phyloP scores from a whole-genome alignment of 2,329 filamentous ascomycete genomes.

The Epichloe brachyelytri region DNA sequence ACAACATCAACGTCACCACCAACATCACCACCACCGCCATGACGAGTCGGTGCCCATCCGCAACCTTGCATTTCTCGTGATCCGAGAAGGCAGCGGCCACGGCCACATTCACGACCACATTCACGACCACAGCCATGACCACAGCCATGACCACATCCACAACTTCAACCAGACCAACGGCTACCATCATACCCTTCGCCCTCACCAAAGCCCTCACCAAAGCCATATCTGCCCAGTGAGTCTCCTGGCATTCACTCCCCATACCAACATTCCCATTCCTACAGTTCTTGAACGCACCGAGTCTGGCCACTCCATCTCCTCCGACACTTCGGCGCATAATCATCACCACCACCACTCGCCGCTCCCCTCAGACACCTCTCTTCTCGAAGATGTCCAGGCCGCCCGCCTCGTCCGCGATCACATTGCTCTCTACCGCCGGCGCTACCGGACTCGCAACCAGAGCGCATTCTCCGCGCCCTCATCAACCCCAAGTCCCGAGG shows the following conservation, averaged over 20 bases:
- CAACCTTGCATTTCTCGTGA: constrained; percentile 25
- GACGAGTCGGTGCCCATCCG: constrained; percentile 17
- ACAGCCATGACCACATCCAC: constrained; percentile 4
- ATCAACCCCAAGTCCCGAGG: constrained; percentile 36
- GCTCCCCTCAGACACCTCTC: constrained; percentile 12
- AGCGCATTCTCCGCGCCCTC: constrained; percentile 43
- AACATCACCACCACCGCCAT: background rate
- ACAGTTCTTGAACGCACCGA: constrained; percentile 33
- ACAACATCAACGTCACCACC: background rate
- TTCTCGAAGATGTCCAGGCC: constrained; percentile 28
- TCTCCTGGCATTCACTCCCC: background rate
- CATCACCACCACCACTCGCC: constrained; percentile 15
- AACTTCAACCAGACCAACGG: background rate
- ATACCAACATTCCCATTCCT: background rate
- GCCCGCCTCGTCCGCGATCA: constrained; percentile 36
- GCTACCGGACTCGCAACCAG: constrained; percentile 37
- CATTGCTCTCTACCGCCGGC: constrained; percentile 30
- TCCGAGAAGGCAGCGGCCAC: constrained; percentile 20
- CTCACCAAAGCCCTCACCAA: constrained; percentile 14
- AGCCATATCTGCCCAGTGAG: background rate
- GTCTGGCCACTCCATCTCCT: constrained; percentile 35
- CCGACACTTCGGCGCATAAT: constrained; percentile 20
- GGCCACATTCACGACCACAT: constrained; percentile 4
- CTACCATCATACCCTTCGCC: constrained; percentile 12
- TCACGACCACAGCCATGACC: background rate